Conservation (phyloP, 2,329 filamentous ascomycete species). For the Aspergillus nomiae region DNA sequence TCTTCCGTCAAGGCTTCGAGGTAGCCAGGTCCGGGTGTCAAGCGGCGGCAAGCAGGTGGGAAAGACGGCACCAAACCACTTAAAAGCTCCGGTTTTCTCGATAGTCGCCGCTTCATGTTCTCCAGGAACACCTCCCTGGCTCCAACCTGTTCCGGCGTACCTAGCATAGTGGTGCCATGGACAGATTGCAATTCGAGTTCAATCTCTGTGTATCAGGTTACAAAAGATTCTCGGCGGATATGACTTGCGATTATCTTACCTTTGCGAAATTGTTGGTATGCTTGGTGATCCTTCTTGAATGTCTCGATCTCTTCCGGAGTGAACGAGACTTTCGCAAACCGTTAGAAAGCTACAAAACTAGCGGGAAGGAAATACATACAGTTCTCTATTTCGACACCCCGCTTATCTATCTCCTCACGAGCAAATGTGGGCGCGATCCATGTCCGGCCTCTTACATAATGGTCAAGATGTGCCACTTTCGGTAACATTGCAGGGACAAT, state of each 20-base stretch:
- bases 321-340: conserved; percentile 27
- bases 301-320: conserved; percentile 33
- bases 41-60: conserved; percentile 36
- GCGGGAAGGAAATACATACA: conserved; percentile 19
- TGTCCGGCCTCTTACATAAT: conserved; percentile 36
- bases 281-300: conserved; percentile 33
- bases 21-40: conserved; percentile 51
- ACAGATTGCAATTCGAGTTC: conserved; percentile 36
- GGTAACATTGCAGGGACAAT: conserved; percentile 41
- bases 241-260: conserved; percentile 18
- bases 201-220: conserved; percentile 24
- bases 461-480: conserved; percentile 43
- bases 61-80: conserved; percentile 40
- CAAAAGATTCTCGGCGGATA: neutral
- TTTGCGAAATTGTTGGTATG: conserved; percentile 39
- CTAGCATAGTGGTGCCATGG: conserved; percentile 31
- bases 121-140: conserved; percentile 27
- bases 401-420: conserved; percentile 30
- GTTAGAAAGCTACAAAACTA: neutral
- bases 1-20: conserved; percentile 63
- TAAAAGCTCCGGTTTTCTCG: conserved; percentile 36
- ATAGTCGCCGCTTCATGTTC: conserved; percentile 37
- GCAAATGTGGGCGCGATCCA: conserved; percentile 36
- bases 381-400: conserved; percentile 29
- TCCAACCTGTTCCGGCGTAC: conserved; percentile 30